Conservation (phyloP, 805 yeast genomes). For the Saccharomycopsis sp. region DNA sequence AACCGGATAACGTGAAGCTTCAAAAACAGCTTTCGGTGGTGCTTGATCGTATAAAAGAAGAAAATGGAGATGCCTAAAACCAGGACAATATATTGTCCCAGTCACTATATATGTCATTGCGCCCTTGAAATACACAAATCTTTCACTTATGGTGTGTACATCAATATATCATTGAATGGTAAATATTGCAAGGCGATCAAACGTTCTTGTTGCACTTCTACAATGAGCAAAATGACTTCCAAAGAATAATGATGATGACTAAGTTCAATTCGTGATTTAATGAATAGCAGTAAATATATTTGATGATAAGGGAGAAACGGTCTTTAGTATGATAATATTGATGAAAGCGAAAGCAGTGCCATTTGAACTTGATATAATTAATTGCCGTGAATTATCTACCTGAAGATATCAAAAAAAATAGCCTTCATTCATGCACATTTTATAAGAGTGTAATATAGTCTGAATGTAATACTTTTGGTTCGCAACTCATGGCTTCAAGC, state of each 20-base stretch:
- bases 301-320: background rate
- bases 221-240: too few relatives aligned
- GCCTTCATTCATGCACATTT: background rate
- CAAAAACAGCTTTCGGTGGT: slow-evolving; percentile 42
- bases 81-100: too few relatives aligned
- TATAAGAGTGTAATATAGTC: background rate
- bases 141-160: background rate
- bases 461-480: background rate
- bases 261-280: too few relatives aligned
- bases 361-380: background rate
- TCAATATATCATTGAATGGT: too few relatives aligned
- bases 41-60: slow-evolving; percentile 43
- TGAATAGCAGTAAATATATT: background rate
- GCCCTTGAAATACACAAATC: background rate
- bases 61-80: slow-evolving; percentile 49
- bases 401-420: background rate
- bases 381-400: background rate
- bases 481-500: slow-evolving; percentile 29
- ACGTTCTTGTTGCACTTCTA: too few relatives aligned
- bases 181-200: too few relatives aligned
- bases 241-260: too few relatives aligned
- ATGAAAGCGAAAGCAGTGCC: background rate
- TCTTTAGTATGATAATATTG: background rate
- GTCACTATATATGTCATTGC: too few relatives aligned
- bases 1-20: slow-evolving; percentile 45